Percentiles rank a stretch among this genome's conserved stretches.
phyloP scores from a whole-genome alignment of 2,329 filamentous ascomycete species.

The Magnaporthales sp. region DNA sequence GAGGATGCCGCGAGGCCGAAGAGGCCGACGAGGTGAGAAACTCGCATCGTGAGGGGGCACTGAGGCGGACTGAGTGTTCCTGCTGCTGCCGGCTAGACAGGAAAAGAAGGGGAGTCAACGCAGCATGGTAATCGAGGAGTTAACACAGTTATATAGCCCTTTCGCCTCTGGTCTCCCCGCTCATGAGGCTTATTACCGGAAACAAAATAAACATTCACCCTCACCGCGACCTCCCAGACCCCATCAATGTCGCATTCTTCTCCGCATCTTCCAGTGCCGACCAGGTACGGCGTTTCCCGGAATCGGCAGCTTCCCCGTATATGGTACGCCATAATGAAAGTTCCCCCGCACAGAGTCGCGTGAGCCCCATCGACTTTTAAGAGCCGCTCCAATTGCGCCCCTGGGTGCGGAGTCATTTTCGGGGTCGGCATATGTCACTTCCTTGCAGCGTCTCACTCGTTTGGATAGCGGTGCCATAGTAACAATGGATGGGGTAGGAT shows the following conservation, averaged over 20 bases:
- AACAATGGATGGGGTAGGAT: background rate
- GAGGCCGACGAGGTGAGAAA: background rate
- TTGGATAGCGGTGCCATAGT: background rate
- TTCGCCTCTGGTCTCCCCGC: too few relatives aligned
- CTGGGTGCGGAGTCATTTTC: background rate
- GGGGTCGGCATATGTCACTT: background rate
- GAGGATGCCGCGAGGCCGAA: background rate
- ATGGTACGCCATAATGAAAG: background rate
- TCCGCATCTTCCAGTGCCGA: background rate
- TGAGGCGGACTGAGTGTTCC: background rate
- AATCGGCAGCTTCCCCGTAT: background rate
- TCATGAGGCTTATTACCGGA: background rate
- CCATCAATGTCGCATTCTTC: background rate
- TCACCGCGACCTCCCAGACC: background rate
- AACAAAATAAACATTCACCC: background rate
- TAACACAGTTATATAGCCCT: background rate
- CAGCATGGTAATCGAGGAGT: background rate
- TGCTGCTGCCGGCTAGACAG: background rate
- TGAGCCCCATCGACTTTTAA: background rate
- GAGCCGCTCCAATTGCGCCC: background rate
- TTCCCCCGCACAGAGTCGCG: background rate
- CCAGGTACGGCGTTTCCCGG: background rate
- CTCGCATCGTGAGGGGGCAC: background rate
- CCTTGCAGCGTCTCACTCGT: background rate
- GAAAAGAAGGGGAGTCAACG: background rate